Base-by-base conservation (phyloP, 768 basidiomycete genomes). In the Russula sp. region DNA sequence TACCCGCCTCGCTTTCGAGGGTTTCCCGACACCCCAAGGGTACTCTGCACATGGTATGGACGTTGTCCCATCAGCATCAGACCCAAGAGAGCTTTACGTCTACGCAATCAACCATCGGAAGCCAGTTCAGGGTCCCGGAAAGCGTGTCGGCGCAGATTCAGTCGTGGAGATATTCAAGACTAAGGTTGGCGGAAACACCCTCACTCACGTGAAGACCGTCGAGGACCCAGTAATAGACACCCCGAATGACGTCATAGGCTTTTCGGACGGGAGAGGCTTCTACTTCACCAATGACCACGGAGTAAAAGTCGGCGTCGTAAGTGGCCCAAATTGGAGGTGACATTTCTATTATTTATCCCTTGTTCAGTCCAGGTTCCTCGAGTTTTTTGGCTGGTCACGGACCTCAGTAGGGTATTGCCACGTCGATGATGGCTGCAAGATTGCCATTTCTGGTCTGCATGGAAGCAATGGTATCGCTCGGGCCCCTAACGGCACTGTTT, bases 191-290 rank as follows among this genome's bases (percentile, higher is more conserved):
- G 74, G 77, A 57, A 68, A 72, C 27, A 75, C 69, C 1, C 67
- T 89, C 54, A 75, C 72, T 5, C 82, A 88, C 68, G 70, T 89
- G 31, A 77, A 72, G 63, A 89, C 89, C 4, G 73, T 89, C 20
- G 73, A 78, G 40, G 79, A 86, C 69, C 75, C 79, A 7, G 71
- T 81, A 11, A 77, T 91, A 27, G 45, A 79, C 11, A 83, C 86
- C 5, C 89, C 89, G 2, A 91, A 90, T 69, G 89, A 89, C 69
- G 58, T 91, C 14, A 80, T 84, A n/a, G 88, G 88, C 34, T 79
- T 77, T 35, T 70, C 81, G 3, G 84, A 89, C 65, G 86, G 86
- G 32, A 75, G 80, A 63, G 82, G 80, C 44, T 83, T 90, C 61
- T 84, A 82, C 71, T 82, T 89, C 70, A 87, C 88, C 35, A 91